Conservation (phyloP, 306 rosid genomes). For the Clitoria ternatea region DNA sequence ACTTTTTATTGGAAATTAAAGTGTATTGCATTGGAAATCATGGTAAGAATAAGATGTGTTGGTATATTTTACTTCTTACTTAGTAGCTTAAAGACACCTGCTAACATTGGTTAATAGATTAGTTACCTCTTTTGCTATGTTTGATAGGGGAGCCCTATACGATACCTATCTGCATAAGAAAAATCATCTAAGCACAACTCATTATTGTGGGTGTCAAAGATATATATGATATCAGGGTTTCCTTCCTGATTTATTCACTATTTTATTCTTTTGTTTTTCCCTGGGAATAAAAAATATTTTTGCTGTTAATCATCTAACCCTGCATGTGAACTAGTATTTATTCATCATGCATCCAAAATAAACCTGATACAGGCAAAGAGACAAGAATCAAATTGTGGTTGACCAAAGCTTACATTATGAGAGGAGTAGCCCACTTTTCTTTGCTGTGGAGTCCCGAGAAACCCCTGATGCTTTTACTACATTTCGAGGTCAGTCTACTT, state of each 20-base stretch:
- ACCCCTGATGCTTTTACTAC: constrained; percentile 58
- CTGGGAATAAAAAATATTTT: background rate
- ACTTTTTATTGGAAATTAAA: too few relatives aligned
- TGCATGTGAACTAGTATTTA: too few relatives aligned
- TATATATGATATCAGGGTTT: background rate
- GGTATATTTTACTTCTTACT: too few relatives aligned
- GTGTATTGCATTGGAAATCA: too few relatives aligned
- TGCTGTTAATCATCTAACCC: background rate
- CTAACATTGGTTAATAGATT: background rate
- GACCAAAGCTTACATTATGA: constrained; percentile 55
- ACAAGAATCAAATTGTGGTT: constrained; percentile 49
- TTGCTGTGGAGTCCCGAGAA: constrained; percentile 55
- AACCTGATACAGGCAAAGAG: constrained; percentile 41
- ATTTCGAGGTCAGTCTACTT: constrained; percentile 46
- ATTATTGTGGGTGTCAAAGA: background rate
- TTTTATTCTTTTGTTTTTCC: background rate
- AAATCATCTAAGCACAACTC: constrained; percentile 4
- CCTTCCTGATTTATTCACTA: background rate
- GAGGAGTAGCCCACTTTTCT: constrained; percentile 44
- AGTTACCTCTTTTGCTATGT: background rate
- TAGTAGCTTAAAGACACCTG: background rate
- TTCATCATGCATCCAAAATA: background rate
- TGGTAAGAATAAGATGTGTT: too few relatives aligned
- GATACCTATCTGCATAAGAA: background rate
- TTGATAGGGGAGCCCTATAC: background rate